phyloP scores from a whole-genome alignment of 352 stramenopile genomes.

The Blastocystis sp. region DNA sequence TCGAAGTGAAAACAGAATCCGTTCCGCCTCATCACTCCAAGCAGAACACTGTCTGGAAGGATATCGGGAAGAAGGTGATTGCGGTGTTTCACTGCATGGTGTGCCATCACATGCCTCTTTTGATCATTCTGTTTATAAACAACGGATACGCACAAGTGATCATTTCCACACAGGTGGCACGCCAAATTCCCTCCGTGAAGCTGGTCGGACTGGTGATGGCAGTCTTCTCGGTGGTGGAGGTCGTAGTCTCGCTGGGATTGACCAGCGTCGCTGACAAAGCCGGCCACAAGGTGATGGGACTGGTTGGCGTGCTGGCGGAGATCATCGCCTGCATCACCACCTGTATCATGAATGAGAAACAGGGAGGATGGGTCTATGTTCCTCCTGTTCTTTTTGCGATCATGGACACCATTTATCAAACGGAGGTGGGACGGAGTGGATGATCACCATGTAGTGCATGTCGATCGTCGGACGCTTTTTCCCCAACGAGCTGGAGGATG shows the following conservation, averaged over 20 bases:
- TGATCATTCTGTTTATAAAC: conserved; percentile 8
- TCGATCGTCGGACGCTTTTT: not conserved
- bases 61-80: not conserved
- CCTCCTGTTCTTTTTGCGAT: not conserved
- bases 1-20: not conserved
- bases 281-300: not conserved
- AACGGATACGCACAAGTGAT: not conserved
- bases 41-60: not conserved
- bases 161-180: not conserved
- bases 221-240: not conserved
- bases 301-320: not conserved
- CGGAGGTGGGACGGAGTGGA: not conserved
- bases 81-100: not conserved
- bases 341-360: not conserved
- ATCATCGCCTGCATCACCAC: not conserved
- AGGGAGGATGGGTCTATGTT: not conserved
- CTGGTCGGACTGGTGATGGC: not conserved
- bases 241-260: not conserved
- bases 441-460: not conserved
- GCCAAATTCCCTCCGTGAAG: not conserved
- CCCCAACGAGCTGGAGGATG: not conserved
- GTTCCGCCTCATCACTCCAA: no score
- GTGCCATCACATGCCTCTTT: not conserved
- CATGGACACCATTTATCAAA: conserved; percentile 30
- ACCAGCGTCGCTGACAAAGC: not conserved